Evolutionary conservation across 371 early-diverging fungal genomes (phyloP), one percentile per base, ranked within the genome.

Genomic region (Blastocladiella emersonii): DNA sequence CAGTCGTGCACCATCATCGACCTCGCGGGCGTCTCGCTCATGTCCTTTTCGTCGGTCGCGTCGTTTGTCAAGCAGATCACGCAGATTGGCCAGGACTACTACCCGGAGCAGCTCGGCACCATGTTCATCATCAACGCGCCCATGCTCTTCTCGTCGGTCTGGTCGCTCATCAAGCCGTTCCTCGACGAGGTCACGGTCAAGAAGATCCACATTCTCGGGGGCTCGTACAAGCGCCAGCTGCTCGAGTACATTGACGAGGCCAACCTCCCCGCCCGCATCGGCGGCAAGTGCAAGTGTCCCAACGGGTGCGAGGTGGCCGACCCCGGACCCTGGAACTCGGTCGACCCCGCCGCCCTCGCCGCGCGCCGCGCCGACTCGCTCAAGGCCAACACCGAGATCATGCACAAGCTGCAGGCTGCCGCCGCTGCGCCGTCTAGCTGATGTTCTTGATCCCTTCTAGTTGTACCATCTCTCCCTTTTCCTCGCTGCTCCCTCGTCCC

Each of bases 121-220:
- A 84, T 85, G 83, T 82, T 75, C 64, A 81, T 86, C 70, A 82
- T 86, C 73, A 85, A 88, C 70, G 82, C 86, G 19, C 88, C 88
- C 30, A 73, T 80, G 72, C 73, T 88, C 45, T 88, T 88, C 72
- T 75, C 83, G 48, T 77, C 82, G 19, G 77, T 81, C 57, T 88
- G 87, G 85, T 62, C 71, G 34, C 68, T 86, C 65, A 78, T 88
- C 57, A 85, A 81, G 74, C 76, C 77, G 21, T 71, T 85, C 66
- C 68, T 88, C 57, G 88, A 88, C 65, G 82, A 82, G 68, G 81
- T 78, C 49, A 86, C 86, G 1, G 84, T 82, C 51, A 76, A 75
- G 65, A 88, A 88, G 76, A 86, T 88, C 67, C 78, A 83, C 57
- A 72, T 86, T 41, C 61, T 76, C 41, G 79, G 81, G 61, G 57